Percentiles rank a stretch among this genome's conserved stretches.
phyloP scores from a whole-genome alignment of 345 rosid species.

The Citrus australasica region DNA sequence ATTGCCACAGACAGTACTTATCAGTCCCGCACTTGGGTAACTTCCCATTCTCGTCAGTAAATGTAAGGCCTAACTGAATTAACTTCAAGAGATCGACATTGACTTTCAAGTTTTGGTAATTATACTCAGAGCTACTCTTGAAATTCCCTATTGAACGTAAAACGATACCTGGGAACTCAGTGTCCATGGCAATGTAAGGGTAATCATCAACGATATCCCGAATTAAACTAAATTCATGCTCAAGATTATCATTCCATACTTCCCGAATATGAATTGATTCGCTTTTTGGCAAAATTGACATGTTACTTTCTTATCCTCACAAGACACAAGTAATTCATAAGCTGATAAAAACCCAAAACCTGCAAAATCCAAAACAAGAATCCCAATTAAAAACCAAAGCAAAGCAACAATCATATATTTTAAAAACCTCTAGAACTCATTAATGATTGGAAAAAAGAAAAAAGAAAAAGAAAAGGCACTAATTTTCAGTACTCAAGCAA shows the following conservation, averaged over 20 bases:
- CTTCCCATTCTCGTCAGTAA: conserved; percentile 62
- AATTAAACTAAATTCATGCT: conserved; percentile 48
- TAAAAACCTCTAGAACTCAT: background rate
- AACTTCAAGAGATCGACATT: conserved; percentile 73
- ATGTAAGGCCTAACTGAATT: conserved; percentile 73
- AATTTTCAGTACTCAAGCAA: background rate
- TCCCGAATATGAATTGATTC: conserved; percentile 63
- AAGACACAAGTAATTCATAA: conserved; percentile 1
- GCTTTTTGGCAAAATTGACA: conserved; percentile 52
- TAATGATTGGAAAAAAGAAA: background rate
- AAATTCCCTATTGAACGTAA: conserved; percentile 46
- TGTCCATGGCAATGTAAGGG: conserved; percentile 75
- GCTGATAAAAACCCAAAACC: conserved; percentile 2
- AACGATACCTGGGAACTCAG: conserved; percentile 77
- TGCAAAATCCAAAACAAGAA: conserved; percentile 12
- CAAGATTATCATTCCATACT: conserved; percentile 65
- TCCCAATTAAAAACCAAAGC: background rate
- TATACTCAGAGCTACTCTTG: conserved; percentile 46
- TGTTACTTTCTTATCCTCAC: conserved; percentile 10
- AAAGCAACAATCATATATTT: background rate
- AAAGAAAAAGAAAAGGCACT: background rate
- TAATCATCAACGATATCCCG: conserved; percentile 50
- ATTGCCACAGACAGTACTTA: conserved; percentile 68
- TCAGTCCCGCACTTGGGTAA: conserved; percentile 63
- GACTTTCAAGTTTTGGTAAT: conserved; percentile 53